These are phyloP conservation scores for Pichia nanzhaoensis DNA, from an alignment of 805 yeast species.

Conservation along the genomic window DNA sequence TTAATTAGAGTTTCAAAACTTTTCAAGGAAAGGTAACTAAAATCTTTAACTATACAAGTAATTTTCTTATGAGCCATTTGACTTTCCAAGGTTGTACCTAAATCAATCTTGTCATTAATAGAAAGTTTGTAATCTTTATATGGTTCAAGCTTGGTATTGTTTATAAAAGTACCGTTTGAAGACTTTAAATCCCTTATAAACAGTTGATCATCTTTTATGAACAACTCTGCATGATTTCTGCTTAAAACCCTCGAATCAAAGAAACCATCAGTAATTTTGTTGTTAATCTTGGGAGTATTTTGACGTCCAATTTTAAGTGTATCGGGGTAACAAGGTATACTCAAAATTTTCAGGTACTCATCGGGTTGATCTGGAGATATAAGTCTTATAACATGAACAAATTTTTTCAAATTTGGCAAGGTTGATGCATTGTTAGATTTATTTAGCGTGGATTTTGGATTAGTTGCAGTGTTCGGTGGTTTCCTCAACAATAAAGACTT, in stretches of 20 bases:
- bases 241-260: constrained; percentile 91
- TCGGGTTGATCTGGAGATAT: constrained; percentile 68
- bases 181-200: constrained; percentile 82
- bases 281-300: constrained; percentile 53
- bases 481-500: background rate
- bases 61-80: constrained; percentile 76
- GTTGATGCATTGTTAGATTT: background rate
- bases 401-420: constrained; percentile 20
- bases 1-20: constrained; percentile 23
- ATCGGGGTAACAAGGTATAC: constrained; percentile 77
- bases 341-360: constrained; percentile 60
- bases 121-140: constrained; percentile 60
- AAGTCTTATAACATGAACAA: constrained; percentile 59
- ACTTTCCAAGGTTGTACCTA: constrained; percentile 83
- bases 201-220: constrained; percentile 54
- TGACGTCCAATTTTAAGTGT: constrained; percentile 88
- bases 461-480: background rate
- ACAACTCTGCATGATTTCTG: constrained; percentile 89
- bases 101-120: constrained; percentile 80
- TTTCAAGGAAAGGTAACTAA: constrained; percentile 46
- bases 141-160: constrained; percentile 59
- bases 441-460: no score
- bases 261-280: constrained; percentile 74
- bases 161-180: constrained; percentile 91
- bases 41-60: constrained; percentile 72